Base-by-base conservation (phyloP, 345 rosid genomes). In the Odontarrhena argentea region DNA sequence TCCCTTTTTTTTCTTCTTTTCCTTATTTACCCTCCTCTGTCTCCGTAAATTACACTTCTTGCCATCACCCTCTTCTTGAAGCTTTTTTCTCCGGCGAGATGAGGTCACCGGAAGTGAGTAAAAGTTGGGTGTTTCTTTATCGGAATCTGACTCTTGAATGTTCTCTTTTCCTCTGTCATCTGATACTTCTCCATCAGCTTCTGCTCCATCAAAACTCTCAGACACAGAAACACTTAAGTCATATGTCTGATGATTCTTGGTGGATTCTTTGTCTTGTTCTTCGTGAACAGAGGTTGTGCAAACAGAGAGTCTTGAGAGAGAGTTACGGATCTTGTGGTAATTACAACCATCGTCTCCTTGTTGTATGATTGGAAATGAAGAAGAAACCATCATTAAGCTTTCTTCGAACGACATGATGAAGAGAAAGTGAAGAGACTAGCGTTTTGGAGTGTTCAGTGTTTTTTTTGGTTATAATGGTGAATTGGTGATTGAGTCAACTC, bases 181-280 rank as follows among this genome's bases (percentile, higher is more conserved):
- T 30, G 91, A 88, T 24, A 83, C 77, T 61, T 94, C 96, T 67
- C 72, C 96, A 55, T 90, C 92, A 1, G 91, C 96, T 22, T 84
- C 86, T 12, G 54, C 86, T 53, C 79, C 83, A 61, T 91, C 95
- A 53, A 88, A 90, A 69, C 78, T 79, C 65, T 88, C 79, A 13
- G 93, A 74, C 79, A 78, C 50, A 52, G 25, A 75, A 69, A 80
- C 76, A 64, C 54, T 48, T 77, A 62, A 59, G 32, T 28, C 32
- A 4, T 2, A 3, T 12, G 57, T 76, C 4, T 67, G 79, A 1
- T 50, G 75, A 22, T 60, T 55, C 14, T 40, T 70, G 8, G 48
- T 68, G 22, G 60, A 3, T 28, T 28, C 61, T 32, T 76, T 86
- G 13, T 60, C 74, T 7, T 75, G 79, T 25, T 83, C 81, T 3